Percentiles rank a stretch among this genome's conserved stretches.
Evolutionary conservation across 257 asterid genomes (phyloP).

Genomic region (Plantago ovata): DNA sequence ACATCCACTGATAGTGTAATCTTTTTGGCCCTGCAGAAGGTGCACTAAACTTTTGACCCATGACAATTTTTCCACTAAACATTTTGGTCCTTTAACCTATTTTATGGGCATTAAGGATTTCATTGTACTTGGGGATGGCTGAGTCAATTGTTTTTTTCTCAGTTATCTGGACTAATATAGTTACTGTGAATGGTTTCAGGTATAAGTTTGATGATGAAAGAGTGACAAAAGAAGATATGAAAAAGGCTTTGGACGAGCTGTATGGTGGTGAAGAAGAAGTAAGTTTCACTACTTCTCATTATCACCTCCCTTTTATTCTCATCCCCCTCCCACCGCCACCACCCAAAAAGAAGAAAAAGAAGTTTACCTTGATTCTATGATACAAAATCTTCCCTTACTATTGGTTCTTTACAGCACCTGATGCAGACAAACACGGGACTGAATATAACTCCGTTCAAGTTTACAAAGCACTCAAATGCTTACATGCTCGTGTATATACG

Average conservation of each 20-base stretch:
- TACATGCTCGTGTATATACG: constrained; percentile 56
- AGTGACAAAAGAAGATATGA: constrained; percentile 56
- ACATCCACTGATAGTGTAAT: no score
- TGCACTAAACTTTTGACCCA: no score
- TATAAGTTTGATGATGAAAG: constrained; percentile 64
- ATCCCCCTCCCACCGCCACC: no score
- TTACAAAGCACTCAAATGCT: constrained; percentile 48
- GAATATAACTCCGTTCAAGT: constrained; percentile 35
- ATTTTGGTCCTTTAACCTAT: no score
- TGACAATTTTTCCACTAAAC: no score
- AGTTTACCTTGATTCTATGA: constrained; percentile 4
- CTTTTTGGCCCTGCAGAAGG: no score
- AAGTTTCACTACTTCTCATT: constrained; percentile 20
- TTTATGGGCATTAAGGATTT: no score
- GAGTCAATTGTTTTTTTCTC: no score
- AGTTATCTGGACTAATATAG: background rate
- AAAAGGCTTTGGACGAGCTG: constrained; percentile 50
- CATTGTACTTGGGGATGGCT: no score
- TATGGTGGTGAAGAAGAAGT: constrained; percentile 64
- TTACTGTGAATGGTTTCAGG: constrained; percentile 35
- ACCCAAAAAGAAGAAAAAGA: no score
- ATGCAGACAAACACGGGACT: constrained; percentile 41
- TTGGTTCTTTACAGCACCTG: constrained; percentile 27
- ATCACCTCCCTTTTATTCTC: constrained; percentile 8
- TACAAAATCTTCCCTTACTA: constrained; percentile 10